These are phyloP conservation scores for Vigna reflexopilosa DNA, from an alignment of 306 rosid species.

Conservation along the genomic window DNA sequence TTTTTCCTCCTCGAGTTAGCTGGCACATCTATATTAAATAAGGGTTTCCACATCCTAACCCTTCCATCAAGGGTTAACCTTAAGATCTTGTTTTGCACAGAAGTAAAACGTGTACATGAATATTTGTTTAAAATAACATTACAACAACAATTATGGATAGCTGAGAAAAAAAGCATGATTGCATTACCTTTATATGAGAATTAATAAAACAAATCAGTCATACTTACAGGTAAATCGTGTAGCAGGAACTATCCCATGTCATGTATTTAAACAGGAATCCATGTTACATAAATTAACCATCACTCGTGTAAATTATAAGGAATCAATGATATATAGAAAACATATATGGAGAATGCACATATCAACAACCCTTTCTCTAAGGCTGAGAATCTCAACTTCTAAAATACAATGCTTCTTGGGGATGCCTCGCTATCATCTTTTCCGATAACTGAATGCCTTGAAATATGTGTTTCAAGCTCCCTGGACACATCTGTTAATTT, in stretches of 20 bases:
- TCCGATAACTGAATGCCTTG: conserved; percentile 88
- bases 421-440: conserved; percentile 74
- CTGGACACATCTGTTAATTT: conserved; percentile 84
- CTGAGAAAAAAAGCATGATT: conserved; percentile 25
- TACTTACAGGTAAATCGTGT: conserved; percentile 19
- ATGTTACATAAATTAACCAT: conserved; percentile 27
- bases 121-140: conserved; percentile 1
- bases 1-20: no score
- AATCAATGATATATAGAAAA: conserved; percentile 38
- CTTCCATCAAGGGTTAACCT: no score
- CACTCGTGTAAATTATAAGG: conserved; percentile 44
- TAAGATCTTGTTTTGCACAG: background rate
- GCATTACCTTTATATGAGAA: conserved; percentile 37
- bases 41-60: no score
- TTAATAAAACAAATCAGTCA: conserved; percentile 13
- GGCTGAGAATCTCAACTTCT: conserved; percentile 61
- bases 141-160: background rate
- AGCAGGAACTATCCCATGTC: conserved; percentile 24
- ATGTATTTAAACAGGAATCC: conserved; percentile 35
- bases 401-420: conserved; percentile 52
- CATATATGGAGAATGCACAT: conserved; percentile 40
- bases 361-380: conserved; percentile 62
- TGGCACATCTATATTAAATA: no score
- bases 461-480: conserved; percentile 95
- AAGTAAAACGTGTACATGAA: background rate